These are phyloP conservation scores for Sporothrix luriei DNA, from an alignment of 2,329 filamentous ascomycete species.

Conservation along the genomic window DNA sequence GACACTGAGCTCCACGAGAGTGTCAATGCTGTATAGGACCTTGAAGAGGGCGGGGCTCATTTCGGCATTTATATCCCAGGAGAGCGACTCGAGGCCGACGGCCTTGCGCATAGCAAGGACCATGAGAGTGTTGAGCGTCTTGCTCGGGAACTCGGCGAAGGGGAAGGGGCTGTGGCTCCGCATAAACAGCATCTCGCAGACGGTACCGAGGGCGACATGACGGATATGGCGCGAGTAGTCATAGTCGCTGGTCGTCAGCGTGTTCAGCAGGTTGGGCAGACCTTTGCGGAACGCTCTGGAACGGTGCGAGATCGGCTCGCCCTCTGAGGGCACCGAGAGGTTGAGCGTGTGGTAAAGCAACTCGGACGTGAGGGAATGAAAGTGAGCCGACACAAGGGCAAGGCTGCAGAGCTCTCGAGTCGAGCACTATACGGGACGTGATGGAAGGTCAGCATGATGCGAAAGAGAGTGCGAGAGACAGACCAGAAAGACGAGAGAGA, in stretches of 20 bases:
- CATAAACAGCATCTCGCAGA: background rate
- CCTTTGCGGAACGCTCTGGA: background rate
- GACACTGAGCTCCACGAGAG: slow-evolving; percentile 58
- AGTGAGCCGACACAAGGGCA: background rate
- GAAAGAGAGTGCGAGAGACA: background rate
- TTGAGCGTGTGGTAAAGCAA: background rate
- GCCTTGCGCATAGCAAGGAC: slow-evolving; percentile 60
- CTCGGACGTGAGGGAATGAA: background rate
- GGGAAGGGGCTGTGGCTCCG: slow-evolving; percentile 50
- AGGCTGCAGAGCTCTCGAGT: background rate
- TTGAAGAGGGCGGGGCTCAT: slow-evolving; percentile 61
- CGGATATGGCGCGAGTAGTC: slow-evolving; percentile 1
- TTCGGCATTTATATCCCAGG: slow-evolving; percentile 67
- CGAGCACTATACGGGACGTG: background rate
- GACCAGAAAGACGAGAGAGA: too few relatives aligned
- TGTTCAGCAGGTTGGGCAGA: background rate
- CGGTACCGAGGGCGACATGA: background rate
- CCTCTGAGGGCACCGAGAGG: background rate
- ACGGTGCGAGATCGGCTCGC: background rate
- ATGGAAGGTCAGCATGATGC: background rate
- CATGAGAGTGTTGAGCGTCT: slow-evolving; percentile 65
- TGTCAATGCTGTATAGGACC: slow-evolving; percentile 56
- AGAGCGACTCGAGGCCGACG: slow-evolving; percentile 58
- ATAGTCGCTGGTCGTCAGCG: slow-evolving; percentile 3
- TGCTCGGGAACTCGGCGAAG: slow-evolving; percentile 60